Evolutionary conservation across 768 basidiomycete genomes (phyloP).

Genomic region (Mrakia hoshinonis): DNA sequence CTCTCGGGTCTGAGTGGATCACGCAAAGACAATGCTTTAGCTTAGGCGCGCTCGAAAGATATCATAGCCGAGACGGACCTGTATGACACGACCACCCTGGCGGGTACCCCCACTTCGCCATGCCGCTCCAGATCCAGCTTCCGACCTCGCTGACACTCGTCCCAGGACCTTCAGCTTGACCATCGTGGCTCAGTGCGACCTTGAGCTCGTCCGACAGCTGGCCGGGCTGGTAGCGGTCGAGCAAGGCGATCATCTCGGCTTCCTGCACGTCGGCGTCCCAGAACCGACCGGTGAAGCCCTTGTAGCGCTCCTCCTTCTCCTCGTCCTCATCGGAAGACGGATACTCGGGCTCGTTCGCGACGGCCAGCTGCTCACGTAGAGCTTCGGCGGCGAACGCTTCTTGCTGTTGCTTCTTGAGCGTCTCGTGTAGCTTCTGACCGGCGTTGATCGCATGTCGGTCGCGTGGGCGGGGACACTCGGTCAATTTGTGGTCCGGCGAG

Average conservation of each 20-base stretch:
- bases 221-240: conserved; percentile 13
- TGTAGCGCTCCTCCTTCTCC: not conserved
- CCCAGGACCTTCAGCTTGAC: not conserved
- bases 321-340: conserved; percentile 1
- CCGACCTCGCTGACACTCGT: conserved; percentile 3
- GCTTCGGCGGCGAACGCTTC: conserved; percentile 3
- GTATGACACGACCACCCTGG: conserved; percentile 50
- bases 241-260: conserved; percentile 3
- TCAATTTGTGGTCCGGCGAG: conserved; percentile 18
- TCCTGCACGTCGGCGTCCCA: conserved; percentile 18
- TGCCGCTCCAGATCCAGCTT: conserved; percentile 42
- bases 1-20: conserved; percentile 49
- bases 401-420: conserved; percentile 29
- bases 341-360: conserved; percentile 23
- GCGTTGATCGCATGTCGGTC: conserved; percentile 33
- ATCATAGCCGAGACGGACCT: not conserved
- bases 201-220: conserved; percentile 11
- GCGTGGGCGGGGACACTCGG: conserved; percentile 32
- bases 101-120: conserved; percentile 69
- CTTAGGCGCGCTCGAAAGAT: too few species aligned
- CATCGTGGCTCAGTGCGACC: conserved; percentile 2
- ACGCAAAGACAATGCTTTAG: conserved; percentile 29
- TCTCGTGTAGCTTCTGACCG: conserved; percentile 33
- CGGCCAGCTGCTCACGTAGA: conserved; percentile 25
- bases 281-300: not conserved